Evolutionary conservation across 495 filamentous ascomycete genomes (phyloP), one percentile per base, ranked within the genome.

Genomic region (Penicillium paradoxum): DNA sequence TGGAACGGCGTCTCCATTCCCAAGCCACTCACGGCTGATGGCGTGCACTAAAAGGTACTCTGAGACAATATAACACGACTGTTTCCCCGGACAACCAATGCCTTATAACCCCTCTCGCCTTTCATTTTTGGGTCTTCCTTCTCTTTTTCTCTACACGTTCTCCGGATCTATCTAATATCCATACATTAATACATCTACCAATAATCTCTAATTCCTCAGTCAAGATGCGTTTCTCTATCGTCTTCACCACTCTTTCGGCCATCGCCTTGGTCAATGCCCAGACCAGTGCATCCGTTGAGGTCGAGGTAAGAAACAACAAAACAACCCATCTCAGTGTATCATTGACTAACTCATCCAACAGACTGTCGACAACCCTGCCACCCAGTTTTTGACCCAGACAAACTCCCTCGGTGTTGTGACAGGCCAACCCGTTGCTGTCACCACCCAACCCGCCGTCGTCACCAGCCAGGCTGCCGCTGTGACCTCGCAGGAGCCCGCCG

Each of bases 341-440:
- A 19, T 18, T 2, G 24, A 15, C 25, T 32, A 37, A 50, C 17
- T 11, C 33, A 6, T 21, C 10, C 4, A 21, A 39, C 29, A 34
- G 37, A 41, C 49, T 17, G 24, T 43, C 8, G 36, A 44, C 32
- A 76, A 78, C 72, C 72, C 72, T 6, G 64, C 60, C 43, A 79
- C 75, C 33, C 53, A 67, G 17, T 77, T 65, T 58, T 65, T 78
- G 34, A 73, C 69, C 29, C 37, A 75, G 69, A 81, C 79, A 56
- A 76, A 83, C 72, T 79, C 80, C 41, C 64, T 70, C 24, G 77
- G 80, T 56, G 79, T 82, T 22, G 73, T 82, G 30, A 84, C 81
- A 41, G 79, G 79, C 63, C 71, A 75, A 49, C 71, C 75, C 36
- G 46, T 46, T 3, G 53, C 37, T 14, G 62, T 69, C 15, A 74